A percentile compares a stretch with the other conserved stretches of the same genome.
These are phyloP conservation scores for Cladophialophora psammophila DNA, from an alignment of 2,329 filamentous ascomycete genomes.

Conservation along the genomic window DNA sequence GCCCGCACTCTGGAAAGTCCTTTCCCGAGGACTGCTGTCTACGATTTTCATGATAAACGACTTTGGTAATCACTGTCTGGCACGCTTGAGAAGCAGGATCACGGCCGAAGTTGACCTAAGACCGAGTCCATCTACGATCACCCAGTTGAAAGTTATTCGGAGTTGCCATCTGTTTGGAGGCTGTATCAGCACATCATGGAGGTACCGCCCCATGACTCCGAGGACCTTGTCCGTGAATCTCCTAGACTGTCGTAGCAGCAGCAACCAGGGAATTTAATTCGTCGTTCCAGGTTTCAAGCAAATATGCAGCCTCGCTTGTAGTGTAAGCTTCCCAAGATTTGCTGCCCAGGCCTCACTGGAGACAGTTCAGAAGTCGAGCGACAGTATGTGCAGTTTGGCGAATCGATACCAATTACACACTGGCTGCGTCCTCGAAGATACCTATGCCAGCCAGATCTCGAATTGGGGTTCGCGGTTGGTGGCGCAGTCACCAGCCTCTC, in stretches of 20 bases:
- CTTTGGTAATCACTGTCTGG: background rate
- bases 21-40: background rate
- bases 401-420: background rate
- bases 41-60: background rate
- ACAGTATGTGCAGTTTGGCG: background rate
- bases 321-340: background rate
- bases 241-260: background rate
- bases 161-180: background rate
- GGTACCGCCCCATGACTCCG: background rate
- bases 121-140: background rate
- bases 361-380: background rate
- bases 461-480: background rate
- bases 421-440: background rate
- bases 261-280: background rate
- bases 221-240: background rate
- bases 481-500: background rate
- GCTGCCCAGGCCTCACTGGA: background rate
- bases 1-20: background rate
- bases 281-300: background rate
- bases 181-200: background rate
- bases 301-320: background rate
- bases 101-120: background rate
- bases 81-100: background rate
- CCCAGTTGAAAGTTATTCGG: background rate
- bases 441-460: background rate